Conservation (phyloP, 495 filamentous ascomycete species). For the Apiosordaria backusii region DNA sequence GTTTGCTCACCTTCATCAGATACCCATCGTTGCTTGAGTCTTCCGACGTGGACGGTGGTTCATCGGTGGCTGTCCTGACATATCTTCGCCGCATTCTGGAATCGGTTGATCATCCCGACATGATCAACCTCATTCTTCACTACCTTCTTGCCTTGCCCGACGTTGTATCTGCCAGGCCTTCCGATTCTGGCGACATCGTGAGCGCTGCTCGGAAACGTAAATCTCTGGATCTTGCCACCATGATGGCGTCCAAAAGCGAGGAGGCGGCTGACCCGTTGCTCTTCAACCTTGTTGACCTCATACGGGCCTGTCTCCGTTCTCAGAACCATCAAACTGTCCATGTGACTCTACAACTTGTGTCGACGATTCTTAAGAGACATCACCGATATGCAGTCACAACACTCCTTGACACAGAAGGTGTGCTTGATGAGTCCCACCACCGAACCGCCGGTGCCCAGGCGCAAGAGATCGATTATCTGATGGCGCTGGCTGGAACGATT, state of each 20-base stretch:
- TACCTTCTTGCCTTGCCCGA: constrained; percentile 81
- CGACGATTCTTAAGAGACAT: constrained; percentile 79
- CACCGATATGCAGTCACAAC: constrained; percentile 79
- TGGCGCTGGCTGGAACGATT: constrained; percentile 68
- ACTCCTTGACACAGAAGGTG: constrained; percentile 60
- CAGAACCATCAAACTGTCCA: constrained; percentile 81
- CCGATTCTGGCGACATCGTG: constrained; percentile 33
- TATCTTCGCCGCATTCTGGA: constrained; percentile 90
- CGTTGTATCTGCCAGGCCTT: constrained; percentile 29
- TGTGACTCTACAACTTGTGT: constrained; percentile 79
- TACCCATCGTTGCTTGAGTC: constrained; percentile 95
- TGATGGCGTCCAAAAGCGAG: constrained; percentile 64
- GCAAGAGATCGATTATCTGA: constrained; percentile 70
- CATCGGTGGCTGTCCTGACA: constrained; percentile 90
- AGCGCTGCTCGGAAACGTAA: constrained; percentile 74
- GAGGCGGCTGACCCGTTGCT: constrained; percentile 74
- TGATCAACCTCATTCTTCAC: constrained; percentile 88
- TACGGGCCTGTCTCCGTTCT: constrained; percentile 79
- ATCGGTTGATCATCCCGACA: constrained; percentile 82
- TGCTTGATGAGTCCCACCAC: constrained; percentile 47
- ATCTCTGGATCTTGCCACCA: constrained; percentile 81
- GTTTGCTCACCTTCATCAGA: constrained; percentile 42
- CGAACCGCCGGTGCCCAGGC: constrained; percentile 78
- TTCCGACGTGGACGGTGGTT: constrained; percentile 93
- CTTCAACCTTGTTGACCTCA: constrained; percentile 91